Conservation (phyloP, 768 basidiomycete species). For the Tylopilus plumbeoviolaceoides region DNA sequence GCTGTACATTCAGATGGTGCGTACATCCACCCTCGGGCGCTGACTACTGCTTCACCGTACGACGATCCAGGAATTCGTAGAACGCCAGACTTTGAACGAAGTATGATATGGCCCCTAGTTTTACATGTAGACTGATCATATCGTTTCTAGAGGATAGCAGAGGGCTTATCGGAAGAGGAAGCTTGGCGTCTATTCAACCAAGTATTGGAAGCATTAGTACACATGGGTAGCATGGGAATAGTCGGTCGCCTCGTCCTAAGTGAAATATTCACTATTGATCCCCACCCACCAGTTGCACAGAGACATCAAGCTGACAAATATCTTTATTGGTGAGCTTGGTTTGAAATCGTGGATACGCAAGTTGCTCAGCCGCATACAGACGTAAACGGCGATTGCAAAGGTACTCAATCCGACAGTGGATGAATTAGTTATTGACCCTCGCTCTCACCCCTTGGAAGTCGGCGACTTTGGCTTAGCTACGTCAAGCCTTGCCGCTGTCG, state of each 20-base stretch:
- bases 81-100: slow-evolving; percentile 87
- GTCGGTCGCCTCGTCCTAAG: slow-evolving; percentile 38
- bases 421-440: background rate
- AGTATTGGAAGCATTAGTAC: slow-evolving; percentile 82
- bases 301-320: slow-evolving; percentile 91
- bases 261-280: slow-evolving; percentile 3
- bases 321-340: slow-evolving; percentile 75
- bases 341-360: background rate
- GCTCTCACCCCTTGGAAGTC: slow-evolving; percentile 38
- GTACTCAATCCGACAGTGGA: slow-evolving; percentile 27
- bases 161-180: slow-evolving; percentile 78
- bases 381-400: slow-evolving; percentile 81
- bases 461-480: slow-evolving; percentile 94
- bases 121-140: background rate
- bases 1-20: slow-evolving; percentile 93
- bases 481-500: slow-evolving; percentile 73
- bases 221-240: slow-evolving; percentile 87
- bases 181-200: slow-evolving; percentile 90
- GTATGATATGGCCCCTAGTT: slow-evolving; percentile 29
- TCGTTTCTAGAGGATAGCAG: slow-evolving; percentile 58
- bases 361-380: slow-evolving; percentile 39
- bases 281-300: slow-evolving; percentile 56
- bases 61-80: slow-evolving; percentile 71
- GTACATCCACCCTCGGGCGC: background rate
- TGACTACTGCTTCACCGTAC: background rate